Conservation (phyloP, 345 rosid species). For the Psidium guajava region DNA sequence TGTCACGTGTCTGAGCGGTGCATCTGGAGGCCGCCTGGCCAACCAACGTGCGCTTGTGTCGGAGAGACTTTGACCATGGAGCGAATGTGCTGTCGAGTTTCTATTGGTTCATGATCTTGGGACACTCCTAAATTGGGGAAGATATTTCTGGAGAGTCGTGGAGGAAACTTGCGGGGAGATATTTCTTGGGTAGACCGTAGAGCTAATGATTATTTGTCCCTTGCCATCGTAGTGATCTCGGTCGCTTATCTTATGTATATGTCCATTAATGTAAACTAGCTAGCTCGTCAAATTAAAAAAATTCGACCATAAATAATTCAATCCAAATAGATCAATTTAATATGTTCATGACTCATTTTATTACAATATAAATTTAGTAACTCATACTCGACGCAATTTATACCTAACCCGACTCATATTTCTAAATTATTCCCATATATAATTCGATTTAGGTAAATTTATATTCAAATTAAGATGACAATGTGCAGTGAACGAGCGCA, state of each 20-base stretch:
- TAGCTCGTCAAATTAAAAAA: no score
- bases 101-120: background rate
- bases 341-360: no score
- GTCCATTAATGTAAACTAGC: no score
- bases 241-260: background rate
- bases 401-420: no score
- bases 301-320: no score
- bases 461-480: no score
- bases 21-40: background rate
- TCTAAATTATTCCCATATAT: no score
- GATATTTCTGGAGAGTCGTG: background rate
- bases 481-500: no score
- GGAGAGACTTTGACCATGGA: background rate
- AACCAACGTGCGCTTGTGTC: background rate
- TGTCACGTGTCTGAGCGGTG: background rate
- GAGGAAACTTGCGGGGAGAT: background rate
- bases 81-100: background rate
- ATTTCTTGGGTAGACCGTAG: background rate
- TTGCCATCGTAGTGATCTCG: background rate
- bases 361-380: no score
- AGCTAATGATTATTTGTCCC: background rate
- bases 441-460: no score
- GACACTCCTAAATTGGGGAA: background rate
- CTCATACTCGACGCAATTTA: no score
- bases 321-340: no score